A percentile compares a stretch with the other conserved stretches of the same genome.
These are phyloP conservation scores for Trichoderma polysporum DNA, from an alignment of 2,329 filamentous ascomycete genomes.

Conservation along the genomic window DNA sequence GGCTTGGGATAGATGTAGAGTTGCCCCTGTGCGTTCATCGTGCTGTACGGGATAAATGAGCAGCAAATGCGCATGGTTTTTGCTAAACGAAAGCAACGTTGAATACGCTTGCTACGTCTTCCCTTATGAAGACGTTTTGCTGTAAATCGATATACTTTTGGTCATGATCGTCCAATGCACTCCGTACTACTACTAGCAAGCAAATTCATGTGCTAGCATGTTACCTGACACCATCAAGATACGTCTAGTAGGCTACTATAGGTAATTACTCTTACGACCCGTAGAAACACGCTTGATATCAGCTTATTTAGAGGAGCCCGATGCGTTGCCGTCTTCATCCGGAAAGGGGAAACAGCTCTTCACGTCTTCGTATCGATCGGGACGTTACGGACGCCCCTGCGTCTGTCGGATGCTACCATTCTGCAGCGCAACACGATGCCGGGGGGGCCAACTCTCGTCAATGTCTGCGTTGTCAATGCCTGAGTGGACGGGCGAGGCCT, in stretches of 20 bases:
- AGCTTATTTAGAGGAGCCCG: neutral
- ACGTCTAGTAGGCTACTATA: neutral
- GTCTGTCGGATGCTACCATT: neutral
- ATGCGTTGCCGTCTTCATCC: neutral
- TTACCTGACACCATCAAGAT: too few relatives aligned
- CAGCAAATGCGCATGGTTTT: neutral
- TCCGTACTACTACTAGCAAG: neutral
- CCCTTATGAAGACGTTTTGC: neutral
- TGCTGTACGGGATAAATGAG: neutral
- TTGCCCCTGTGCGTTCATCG: neutral
- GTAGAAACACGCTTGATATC: neutral
- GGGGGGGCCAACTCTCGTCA: neutral
- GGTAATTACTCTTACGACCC: neutral
- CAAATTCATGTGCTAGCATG: neutral
- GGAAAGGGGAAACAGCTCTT: neutral
- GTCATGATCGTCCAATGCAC: neutral
- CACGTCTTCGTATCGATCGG: neutral
- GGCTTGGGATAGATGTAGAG: neutral
- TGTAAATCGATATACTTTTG: neutral
- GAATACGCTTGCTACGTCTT: neutral
- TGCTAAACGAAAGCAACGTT: neutral
- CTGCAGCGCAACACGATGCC: slow-evolving; percentile 10
- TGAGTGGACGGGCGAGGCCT: slow-evolving; percentile 8
- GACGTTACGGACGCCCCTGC: slow-evolving; percentile 6
- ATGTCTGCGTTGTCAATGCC: slow-evolving; percentile 9